Evolutionary conservation across 129 eudicot species (phyloP), one percentile per base, ranked within the genome.

Genomic region (Sambucus nigra): DNA sequence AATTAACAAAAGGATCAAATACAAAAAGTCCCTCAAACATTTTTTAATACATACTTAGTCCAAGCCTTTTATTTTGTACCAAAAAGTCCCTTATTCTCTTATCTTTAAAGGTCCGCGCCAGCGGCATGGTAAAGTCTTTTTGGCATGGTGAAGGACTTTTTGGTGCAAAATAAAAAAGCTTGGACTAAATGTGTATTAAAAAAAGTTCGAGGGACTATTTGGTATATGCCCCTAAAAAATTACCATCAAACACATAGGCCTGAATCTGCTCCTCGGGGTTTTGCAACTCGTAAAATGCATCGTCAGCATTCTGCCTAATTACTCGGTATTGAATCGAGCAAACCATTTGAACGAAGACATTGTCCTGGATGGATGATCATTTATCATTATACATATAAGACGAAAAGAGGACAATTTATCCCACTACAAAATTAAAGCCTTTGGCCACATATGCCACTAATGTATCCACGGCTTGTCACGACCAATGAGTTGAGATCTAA

Each of bases 251-350:
- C 18, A 91, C 98, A 62, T 81, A 91, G 57, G 98, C 78, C 69
- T 82, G 98, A 67, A 91, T 91, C 77, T 91, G 98, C 61, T 91
- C 95, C 53, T 57, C 22, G 9, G 98, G 98, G 69, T 81, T 82
- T 80, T 91, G 95, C 73, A 91, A 49, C 73, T 91, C 98, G 46
- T 91, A 91, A 63, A 82, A 91, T 15, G 98, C 95, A 70, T 91
- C 98, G 74, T 91, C 95, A 44, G 95, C 95, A 70, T 72, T 81
- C 63, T 72, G 64, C 69, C 65, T 91, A 67, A 91, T 69, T 5
- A 91, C 84, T 52, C 95, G 82, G 68, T 79, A 91, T 68, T 91
- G 98, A 69, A 91, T 91, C 14, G 98, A 91, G 69, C 95, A 91
- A 49, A 81, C 29, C 70, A 91, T 40, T 55, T 91, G 98, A 67